A percentile compares a stretch with the other conserved stretches of the same genome.
These are phyloP conservation scores for Moesziomyces parantarcticus DNA, from an alignment of 1,284 basidiomycete genomes.

Conservation along the genomic window DNA sequence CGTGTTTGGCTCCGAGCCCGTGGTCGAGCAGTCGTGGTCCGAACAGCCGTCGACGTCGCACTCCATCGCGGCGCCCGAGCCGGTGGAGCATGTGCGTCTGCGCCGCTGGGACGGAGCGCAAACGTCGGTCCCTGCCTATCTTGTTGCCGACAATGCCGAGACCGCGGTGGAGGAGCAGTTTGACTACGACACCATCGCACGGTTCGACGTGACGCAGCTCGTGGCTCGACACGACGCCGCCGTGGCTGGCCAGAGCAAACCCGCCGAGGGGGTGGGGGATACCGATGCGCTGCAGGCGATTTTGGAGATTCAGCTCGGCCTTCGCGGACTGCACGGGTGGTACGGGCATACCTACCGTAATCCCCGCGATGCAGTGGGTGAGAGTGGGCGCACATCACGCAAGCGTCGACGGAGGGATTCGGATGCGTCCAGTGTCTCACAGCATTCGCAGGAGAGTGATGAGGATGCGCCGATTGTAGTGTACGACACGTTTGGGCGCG, in stretches of 20 bases:
- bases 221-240: neutral
- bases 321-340: conserved; percentile 24
- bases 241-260: neutral
- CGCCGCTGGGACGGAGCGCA: conserved; percentile 33
- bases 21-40: neutral
- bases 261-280: neutral
- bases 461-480: conserved; percentile 10
- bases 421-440: neutral
- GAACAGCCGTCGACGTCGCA: conserved; percentile 2
- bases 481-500: conserved; percentile 35
- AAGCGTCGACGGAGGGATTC: conserved; percentile 1
- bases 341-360: conserved; percentile 17
- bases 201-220: neutral
- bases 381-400: conserved; percentile 2
- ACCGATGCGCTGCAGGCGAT: conserved; percentile 11
- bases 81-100: conserved; percentile 10
- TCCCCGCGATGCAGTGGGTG: neutral
- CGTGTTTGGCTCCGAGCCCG: neutral
- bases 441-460: conserved; percentile 1
- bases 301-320: conserved; percentile 17
- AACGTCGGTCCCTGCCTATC: conserved; percentile 5
- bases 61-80: neutral
- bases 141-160: conserved; percentile 12
- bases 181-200: conserved; percentile 10
- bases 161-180: conserved; percentile 10